Conservation (phyloP, 202 grass and related monocot species). For the Zizania palustris region DNA sequence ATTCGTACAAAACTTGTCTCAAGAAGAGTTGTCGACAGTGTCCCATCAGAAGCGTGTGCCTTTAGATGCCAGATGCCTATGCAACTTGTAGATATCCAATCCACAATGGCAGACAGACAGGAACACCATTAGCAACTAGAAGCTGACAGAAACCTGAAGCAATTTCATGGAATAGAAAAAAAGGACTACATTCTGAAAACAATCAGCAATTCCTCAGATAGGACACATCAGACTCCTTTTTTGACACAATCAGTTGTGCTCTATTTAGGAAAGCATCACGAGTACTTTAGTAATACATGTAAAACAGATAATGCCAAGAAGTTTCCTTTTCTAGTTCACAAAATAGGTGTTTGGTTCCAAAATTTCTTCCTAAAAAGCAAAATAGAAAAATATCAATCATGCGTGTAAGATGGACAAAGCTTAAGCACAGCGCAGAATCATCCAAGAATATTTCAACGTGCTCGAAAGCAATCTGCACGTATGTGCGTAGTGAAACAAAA, state of each 20-base stretch:
- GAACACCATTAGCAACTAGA: constrained; percentile 9
- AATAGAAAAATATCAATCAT: not conserved
- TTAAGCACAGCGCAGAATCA: not conserved
- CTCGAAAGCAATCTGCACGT: not conserved
- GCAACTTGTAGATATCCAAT: constrained; percentile 14
- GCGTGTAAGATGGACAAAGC: not conserved
- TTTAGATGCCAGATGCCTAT: constrained; percentile 24
- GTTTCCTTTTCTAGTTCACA: not conserved
- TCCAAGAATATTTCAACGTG: not conserved
- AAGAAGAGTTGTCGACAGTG: constrained; percentile 4
- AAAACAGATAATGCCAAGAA: not conserved
- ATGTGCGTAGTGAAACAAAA: not conserved
- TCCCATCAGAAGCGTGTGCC: not conserved
- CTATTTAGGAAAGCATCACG: not conserved
- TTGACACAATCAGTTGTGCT: not conserved
- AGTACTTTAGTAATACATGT: not conserved
- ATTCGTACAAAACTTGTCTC: not conserved
- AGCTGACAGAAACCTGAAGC: constrained; percentile 17
- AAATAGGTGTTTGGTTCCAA: not conserved
- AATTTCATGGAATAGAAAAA: constrained; percentile 24
- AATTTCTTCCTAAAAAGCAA: not conserved
- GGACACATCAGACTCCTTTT: not conserved
- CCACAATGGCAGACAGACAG: not conserved
- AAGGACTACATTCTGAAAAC: constrained; percentile 35
- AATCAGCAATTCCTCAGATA: not conserved